Percentiles rank a stretch among this genome's conserved stretches.
These are phyloP conservation scores for Talaromyces sp. DNA, from an alignment of 2,329 filamentous ascomycete species.

Conservation along the genomic window DNA sequence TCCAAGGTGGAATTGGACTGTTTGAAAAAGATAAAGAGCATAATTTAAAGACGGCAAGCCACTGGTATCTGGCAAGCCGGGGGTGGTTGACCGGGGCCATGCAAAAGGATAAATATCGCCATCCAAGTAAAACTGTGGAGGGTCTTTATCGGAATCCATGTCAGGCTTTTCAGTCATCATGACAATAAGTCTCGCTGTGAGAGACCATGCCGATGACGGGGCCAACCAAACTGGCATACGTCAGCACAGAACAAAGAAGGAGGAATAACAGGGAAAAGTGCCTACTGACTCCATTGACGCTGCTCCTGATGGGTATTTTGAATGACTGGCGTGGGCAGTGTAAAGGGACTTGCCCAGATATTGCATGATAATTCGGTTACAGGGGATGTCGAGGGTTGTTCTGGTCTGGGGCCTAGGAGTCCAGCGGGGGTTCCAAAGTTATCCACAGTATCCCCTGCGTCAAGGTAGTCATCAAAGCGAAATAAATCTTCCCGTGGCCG, in stretches of 20 bases:
- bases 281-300: not conserved
- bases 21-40: not conserved
- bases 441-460: not conserved
- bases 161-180: slow-evolving; percentile 19
- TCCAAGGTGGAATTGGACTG: not conserved
- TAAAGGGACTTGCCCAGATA: slow-evolving; percentile 20
- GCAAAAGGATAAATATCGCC: not conserved
- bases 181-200: slow-evolving; percentile 19
- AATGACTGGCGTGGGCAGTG: slow-evolving; percentile 14
- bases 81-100: not conserved
- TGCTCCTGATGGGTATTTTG: slow-evolving; percentile 14
- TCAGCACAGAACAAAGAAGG: not conserved
- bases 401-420: not conserved
- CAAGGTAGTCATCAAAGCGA: not conserved
- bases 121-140: not conserved
- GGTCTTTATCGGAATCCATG: not conserved
- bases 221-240: slow-evolving; percentile 17
- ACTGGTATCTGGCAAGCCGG: not conserved
- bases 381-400: not conserved
- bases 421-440: not conserved
- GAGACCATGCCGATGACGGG: slow-evolving; percentile 19
- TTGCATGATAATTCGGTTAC: slow-evolving; percentile 8
- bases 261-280: not conserved
- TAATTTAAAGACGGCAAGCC: not conserved
- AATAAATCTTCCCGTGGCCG: not conserved